These are phyloP conservation scores for Calycina marina DNA, from an alignment of 2,329 filamentous ascomycete species.

Conservation along the genomic window DNA sequence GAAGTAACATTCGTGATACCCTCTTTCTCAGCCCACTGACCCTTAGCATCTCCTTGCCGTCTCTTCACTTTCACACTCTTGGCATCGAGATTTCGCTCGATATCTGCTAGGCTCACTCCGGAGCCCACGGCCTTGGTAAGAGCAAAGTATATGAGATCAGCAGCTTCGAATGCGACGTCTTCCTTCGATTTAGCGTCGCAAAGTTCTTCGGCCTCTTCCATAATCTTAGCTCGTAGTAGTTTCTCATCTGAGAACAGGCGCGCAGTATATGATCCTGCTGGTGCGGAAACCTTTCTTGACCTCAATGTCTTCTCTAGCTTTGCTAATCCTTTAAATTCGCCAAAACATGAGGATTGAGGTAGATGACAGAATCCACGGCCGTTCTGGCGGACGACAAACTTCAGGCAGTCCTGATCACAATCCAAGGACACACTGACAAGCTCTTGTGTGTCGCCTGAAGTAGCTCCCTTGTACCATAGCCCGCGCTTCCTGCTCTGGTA, in stretches of 20 bases:
- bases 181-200: constrained; percentile 72
- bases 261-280: constrained; percentile 83
- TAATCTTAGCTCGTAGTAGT: constrained; percentile 85
- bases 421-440: constrained; percentile 73
- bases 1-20: constrained; percentile 35
- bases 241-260: constrained; percentile 85
- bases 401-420: constrained; percentile 85
- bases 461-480: constrained; percentile 92
- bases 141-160: constrained; percentile 92
- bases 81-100: constrained; percentile 81
- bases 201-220: constrained; percentile 94
- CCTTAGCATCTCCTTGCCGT: constrained; percentile 86
- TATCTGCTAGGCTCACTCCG: constrained; percentile 74
- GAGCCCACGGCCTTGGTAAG: constrained; percentile 76
- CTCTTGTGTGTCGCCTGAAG: constrained; percentile 86
- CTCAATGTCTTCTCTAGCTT: constrained; percentile 77
- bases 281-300: constrained; percentile 68
- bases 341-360: constrained; percentile 85
- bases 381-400: constrained; percentile 80
- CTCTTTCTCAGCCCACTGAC: constrained; percentile 76
- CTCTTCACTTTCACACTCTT: constrained; percentile 95
- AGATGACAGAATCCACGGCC: constrained; percentile 88
- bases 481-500: constrained; percentile 95
- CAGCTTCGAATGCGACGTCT: constrained; percentile 85
- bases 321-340: constrained; percentile 65